Evolutionary conservation across 2,329 filamentous ascomycete species (phyloP).

Genomic region (Venturia pyrina): DNA sequence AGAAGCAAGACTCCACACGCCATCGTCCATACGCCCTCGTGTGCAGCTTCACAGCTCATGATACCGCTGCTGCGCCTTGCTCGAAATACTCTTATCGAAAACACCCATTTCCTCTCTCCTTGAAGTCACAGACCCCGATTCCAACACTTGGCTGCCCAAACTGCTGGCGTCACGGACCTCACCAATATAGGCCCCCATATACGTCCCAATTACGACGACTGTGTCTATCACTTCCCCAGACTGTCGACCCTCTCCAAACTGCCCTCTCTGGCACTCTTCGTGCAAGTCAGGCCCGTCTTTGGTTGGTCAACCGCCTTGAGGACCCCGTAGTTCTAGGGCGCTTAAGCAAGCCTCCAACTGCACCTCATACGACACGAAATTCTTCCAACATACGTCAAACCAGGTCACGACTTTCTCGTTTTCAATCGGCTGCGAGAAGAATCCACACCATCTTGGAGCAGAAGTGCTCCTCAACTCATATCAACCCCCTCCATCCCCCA

Average conservation of each 20-base stretch:
- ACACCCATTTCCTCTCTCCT: background rate
- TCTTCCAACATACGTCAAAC: background rate
- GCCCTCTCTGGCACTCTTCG: background rate
- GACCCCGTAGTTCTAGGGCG: background rate
- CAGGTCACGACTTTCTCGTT: background rate
- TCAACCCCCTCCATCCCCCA: background rate
- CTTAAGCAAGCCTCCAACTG: conserved; percentile 1
- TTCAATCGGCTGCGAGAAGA: background rate
- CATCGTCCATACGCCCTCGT: background rate
- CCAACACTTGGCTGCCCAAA: background rate
- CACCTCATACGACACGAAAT: background rate
- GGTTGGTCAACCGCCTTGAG: conserved; percentile 1
- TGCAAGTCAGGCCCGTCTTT: background rate
- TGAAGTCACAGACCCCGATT: background rate
- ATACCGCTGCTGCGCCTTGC: background rate
- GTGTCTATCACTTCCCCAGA: background rate
- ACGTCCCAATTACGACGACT: background rate
- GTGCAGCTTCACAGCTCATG: background rate
- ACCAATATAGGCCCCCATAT: background rate
- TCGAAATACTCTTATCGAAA: background rate
- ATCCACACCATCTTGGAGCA: background rate
- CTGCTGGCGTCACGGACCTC: conserved; percentile 1
- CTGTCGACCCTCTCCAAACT: background rate
- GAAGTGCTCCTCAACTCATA: background rate
- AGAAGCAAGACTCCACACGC: background rate